phyloP scores from a whole-genome alignment of 23 red algal genomes.

The Pyropia haitanensis region DNA sequence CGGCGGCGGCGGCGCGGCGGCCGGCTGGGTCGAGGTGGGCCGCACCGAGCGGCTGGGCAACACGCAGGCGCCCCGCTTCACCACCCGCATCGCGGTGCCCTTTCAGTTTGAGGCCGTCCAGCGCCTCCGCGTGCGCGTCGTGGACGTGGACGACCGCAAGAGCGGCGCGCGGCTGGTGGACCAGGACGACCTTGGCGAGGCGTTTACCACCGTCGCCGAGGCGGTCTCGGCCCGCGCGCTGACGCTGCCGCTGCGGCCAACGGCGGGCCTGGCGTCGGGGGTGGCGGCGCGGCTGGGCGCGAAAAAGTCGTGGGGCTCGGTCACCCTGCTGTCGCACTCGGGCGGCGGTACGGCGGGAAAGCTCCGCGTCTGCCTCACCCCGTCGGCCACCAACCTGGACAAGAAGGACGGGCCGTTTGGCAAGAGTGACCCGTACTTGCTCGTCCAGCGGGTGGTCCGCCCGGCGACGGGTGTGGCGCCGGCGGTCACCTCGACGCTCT shows the following conservation, averaged over 20 bases:
- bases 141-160: constrained; percentile 19
- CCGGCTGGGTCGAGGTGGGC: constrained; percentile 13
- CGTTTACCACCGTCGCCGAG: constrained; percentile 19
- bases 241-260: neutral
- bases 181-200: constrained; percentile 20
- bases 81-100: constrained; percentile 16
- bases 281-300: constrained; percentile 1
- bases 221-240: constrained; percentile 9
- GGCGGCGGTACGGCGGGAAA: constrained; percentile 16
- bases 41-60: constrained; percentile 33
- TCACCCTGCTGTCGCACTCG: constrained; percentile 16
- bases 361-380: constrained; percentile 11
- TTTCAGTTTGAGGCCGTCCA: constrained; percentile 49
- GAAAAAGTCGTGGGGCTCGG: constrained; percentile 16
- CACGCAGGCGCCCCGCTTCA: constrained; percentile 16
- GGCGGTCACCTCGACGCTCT: constrained; percentile 6
- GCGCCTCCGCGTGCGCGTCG: constrained; percentile 17
- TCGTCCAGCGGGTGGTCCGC: neutral
- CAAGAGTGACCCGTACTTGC: constrained; percentile 50
- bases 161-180: constrained; percentile 4
- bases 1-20: neutral
- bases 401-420: constrained; percentile 48
- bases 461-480: neutral
- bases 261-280: neutral
- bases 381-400: constrained; percentile 25